Evolutionary conservation across 2,329 filamentous ascomycete genomes (phyloP), one percentile per base, ranked within the genome.

Genomic region (Diaporthe citriasiana): DNA sequence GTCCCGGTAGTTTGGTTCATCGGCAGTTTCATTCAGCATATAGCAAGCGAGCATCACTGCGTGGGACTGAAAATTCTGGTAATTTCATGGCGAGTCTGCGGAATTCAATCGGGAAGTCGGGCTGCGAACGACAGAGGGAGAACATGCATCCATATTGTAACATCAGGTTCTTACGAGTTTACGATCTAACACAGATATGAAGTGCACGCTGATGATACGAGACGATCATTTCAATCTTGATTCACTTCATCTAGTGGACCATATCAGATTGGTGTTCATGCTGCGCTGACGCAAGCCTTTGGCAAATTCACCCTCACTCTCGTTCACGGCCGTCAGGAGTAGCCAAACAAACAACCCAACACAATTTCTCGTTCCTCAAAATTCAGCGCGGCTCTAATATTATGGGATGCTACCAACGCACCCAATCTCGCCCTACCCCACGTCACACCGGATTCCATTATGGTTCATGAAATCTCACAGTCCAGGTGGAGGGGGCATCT

Each of bases 401-500:
- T 40, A 19, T 38, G 47, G 25, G 53, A 50, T 22, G 63, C 47
- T 53, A 38, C 40, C 33, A 40, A 19, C 25, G 30, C 47, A n/a
- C 45, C 15, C 33, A n/a, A 9, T 22, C 22, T 27, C 33, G 10
- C 17, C 22, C 33, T 13, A 27, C 33, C 47, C 47, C 33, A n/a
- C 19, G 47, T 53, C 40, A 68, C 15, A 30, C 51, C n/a, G 33
- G 15, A 30, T 25, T n/a, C 33, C 33, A 25, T 40, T 27, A 50
- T 68, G 1, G 19, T 27, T 6, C 1, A 2, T 15, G 15, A 19
- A 1, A 19, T 45, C n/a, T 79, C 78, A 90, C 59, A 90, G 84
- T n/a, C 89, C 88, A 6, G 88, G 88, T 17, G 88, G 89, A 72
- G 88, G 88, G 42, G 89, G 89, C 30, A 90, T 87, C 88, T 90